These are phyloP conservation scores for Saccharomycopsis malanga DNA, from an alignment of 805 yeast species.

Conservation along the genomic window DNA sequence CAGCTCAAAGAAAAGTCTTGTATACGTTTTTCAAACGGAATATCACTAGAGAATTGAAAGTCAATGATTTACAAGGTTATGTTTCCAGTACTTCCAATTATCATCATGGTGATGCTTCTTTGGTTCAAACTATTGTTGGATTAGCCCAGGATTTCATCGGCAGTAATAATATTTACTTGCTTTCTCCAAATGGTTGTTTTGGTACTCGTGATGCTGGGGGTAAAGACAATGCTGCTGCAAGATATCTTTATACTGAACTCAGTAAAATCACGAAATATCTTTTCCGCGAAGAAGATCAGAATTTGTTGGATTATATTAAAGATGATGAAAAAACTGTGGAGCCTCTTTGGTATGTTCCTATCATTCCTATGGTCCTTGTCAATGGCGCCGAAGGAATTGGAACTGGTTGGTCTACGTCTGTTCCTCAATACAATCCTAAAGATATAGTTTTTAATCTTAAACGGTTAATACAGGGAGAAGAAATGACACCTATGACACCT, in stretches of 20 bases:
- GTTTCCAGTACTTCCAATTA: conserved; percentile 85
- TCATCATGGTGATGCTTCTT: conserved; percentile 90
- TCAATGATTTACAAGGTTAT: conserved; percentile 84
- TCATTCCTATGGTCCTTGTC: conserved; percentile 90
- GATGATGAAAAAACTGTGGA: conserved; percentile 94
- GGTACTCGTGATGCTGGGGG: conserved; percentile 97
- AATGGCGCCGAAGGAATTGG: conserved; percentile 98
- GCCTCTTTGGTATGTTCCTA: conserved; percentile 92
- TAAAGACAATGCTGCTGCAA: conserved; percentile 96
- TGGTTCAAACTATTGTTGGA: conserved; percentile 85
- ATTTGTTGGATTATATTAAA: conserved; percentile 68
- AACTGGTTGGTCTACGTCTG: conserved; percentile 95
- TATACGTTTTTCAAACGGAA: conserved; percentile 83
- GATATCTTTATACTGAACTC: conserved; percentile 88
- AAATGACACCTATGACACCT: conserved; percentile 67
- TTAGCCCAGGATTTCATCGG: conserved; percentile 95
- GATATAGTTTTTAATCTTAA: conserved; percentile 74
- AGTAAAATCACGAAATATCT: conserved; percentile 66
- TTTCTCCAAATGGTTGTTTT: conserved; percentile 89
- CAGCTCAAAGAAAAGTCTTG: conserved; percentile 92
- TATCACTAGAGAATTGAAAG: conserved; percentile 71
- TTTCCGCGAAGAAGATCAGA: conserved; percentile 74
- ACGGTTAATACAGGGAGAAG: conserved; percentile 66
- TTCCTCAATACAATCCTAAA: conserved; percentile 83
- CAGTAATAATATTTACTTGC: conserved; percentile 74